Evolutionary conservation across 2,329 filamentous ascomycete genomes (phyloP).

Genomic region (Verticillium albo-atrum): DNA sequence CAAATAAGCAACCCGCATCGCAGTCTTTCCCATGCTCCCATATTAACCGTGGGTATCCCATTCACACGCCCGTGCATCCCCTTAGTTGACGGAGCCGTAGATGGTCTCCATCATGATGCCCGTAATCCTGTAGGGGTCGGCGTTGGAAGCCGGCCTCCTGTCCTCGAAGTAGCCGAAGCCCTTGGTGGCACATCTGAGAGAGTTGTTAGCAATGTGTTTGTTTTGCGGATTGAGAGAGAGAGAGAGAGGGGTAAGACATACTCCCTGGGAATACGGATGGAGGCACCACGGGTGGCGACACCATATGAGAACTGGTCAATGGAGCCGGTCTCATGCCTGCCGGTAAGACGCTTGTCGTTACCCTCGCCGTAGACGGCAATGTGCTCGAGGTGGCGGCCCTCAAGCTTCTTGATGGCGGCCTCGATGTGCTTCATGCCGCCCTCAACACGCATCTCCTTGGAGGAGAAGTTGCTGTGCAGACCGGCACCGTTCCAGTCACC

Average conservation of each 20-base stretch:
- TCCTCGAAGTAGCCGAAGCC: constrained; percentile 95
- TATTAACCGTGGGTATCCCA: neutral
- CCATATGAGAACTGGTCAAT: constrained; percentile 94
- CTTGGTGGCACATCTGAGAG: constrained; percentile 60
- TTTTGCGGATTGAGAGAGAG: neutral
- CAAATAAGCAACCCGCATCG: neutral
- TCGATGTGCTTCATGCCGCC: constrained; percentile 94
- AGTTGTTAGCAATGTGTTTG: neutral
- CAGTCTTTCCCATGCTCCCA: neutral
- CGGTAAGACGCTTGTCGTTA: constrained; percentile 91
- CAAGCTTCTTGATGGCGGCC: constrained; percentile 76
- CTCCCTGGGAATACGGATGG: constrained; percentile 86
- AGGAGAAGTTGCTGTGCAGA: constrained; percentile 92
- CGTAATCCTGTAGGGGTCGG: constrained; percentile 14
- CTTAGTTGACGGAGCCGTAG: neutral
- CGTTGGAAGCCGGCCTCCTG: constrained; percentile 69
- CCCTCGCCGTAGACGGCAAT: constrained; percentile 94
- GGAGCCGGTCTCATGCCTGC: constrained; percentile 86
- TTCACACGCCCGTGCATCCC: neutral
- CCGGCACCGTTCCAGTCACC: constrained; percentile 90
- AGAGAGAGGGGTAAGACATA: constrained; percentile 29
- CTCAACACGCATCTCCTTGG: constrained; percentile 79
- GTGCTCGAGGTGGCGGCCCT: constrained; percentile 73
- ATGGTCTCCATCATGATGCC: constrained; percentile 14
- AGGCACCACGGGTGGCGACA: constrained; percentile 92